A percentile compares a stretch with the other conserved stretches of the same genome.
Evolutionary conservation across 2,329 filamentous ascomycete species (phyloP).

Genomic region (Botrytis tulipae): DNA sequence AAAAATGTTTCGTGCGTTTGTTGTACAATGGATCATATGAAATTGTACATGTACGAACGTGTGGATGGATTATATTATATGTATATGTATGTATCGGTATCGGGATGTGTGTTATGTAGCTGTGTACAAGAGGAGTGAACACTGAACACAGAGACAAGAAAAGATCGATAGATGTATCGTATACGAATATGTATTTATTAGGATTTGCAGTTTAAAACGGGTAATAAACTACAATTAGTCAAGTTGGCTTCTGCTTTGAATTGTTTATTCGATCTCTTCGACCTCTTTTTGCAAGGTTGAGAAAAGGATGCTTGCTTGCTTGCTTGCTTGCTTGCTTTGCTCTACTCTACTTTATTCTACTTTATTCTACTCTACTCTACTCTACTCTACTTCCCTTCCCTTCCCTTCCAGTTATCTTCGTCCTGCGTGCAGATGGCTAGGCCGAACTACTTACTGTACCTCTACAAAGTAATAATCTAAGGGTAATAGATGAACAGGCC

Average conservation of each 20-base stretch:
- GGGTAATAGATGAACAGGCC: background rate
- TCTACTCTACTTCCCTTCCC: background rate
- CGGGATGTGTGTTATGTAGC: too few species aligned
- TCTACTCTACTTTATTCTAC: background rate
- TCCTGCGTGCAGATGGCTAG: conserved; percentile 4
- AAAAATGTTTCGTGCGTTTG: background rate
- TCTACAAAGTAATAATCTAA: background rate
- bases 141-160: background rate
- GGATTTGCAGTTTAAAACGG: conserved; percentile 6
- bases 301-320: background rate
- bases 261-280: background rate
- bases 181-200: background rate
- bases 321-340: background rate
- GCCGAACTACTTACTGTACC: background rate
- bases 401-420: background rate
- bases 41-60: conserved; percentile 6
- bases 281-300: background rate
- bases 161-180: background rate
- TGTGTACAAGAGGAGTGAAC: background rate
- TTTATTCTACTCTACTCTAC: background rate
- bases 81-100: background rate
- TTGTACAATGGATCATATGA: background rate
- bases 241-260: background rate
- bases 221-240: background rate
- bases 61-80: background rate